These are phyloP conservation scores for Closterium sp. DNA, from an alignment of 139 green algal species.

Conservation along the genomic window DNA sequence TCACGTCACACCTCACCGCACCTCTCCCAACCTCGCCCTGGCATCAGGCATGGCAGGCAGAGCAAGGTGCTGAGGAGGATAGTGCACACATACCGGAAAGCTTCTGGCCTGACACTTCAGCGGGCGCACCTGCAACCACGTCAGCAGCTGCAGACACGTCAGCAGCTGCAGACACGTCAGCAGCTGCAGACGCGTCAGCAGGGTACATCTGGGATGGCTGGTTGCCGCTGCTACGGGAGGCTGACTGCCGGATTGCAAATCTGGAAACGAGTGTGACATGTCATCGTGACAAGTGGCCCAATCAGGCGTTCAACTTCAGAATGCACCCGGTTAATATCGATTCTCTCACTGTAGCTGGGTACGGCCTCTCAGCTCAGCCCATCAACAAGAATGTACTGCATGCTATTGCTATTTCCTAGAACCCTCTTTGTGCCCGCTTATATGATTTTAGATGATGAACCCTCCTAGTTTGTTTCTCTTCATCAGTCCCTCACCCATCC, in stretches of 20 bases:
- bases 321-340: slow-evolving; percentile 55
- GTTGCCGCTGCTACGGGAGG: slow-evolving; percentile 51
- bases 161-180: background rate
- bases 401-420: background rate
- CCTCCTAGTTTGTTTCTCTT: background rate
- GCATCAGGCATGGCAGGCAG: background rate
- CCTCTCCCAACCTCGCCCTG: background rate
- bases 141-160: background rate
- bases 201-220: slow-evolving; percentile 58
- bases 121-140: background rate
- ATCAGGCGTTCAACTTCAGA: slow-evolving; percentile 71
- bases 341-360: background rate
- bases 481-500: background rate
- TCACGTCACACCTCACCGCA: background rate
- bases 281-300: slow-evolving; percentile 41
- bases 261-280: slow-evolving; percentile 65
- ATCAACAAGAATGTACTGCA: background rate
- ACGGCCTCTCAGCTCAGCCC: background rate
- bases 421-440: background rate
- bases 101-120: background rate
- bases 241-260: slow-evolving; percentile 61
- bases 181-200: background rate
- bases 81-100: background rate
- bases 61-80: background rate
- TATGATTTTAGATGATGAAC: background rate